These are phyloP conservation scores for Artomyces pyxidatus DNA, from an alignment of 768 basidiomycete genomes.

Conservation along the genomic window DNA sequence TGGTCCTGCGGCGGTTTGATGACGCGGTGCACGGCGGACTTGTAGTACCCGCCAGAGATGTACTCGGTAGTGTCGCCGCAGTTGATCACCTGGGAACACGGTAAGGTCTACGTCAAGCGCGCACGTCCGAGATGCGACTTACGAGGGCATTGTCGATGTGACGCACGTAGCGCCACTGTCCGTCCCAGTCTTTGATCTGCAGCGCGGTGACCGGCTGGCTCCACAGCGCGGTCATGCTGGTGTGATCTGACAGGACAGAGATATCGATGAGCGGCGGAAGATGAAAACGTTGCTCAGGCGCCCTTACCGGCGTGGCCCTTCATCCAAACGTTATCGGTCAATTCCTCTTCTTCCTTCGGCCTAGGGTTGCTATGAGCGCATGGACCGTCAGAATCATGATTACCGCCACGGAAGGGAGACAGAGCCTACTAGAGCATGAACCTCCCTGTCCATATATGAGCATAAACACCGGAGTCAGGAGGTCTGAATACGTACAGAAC, in stretches of 20 bases:
- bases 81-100: conserved; percentile 32
- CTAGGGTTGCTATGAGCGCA: conserved; percentile 24
- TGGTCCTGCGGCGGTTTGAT: conserved; percentile 29
- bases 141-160: conserved; percentile 31
- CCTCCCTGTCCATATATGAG: too few species aligned
- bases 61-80: conserved; percentile 28
- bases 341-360: conserved; percentile 24
- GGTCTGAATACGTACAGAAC: conserved; percentile 15
- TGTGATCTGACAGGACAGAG: conserved; percentile 26
- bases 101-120: too few species aligned
- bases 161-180: conserved; percentile 29
- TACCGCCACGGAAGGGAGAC: too few species aligned
- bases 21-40: conserved; percentile 31
- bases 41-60: conserved; percentile 29
- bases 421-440: too few species aligned
- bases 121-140: too few species aligned
- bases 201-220: conserved; percentile 30
- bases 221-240: conserved; percentile 28
- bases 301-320: conserved; percentile 29
- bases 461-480: too few species aligned
- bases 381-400: too few species aligned
- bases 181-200: conserved; percentile 28
- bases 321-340: conserved; percentile 27
- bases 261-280: background rate
- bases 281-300: background rate